Conservation (phyloP, 495 filamentous ascomycete genomes). For the Cladorrhinum samala region DNA sequence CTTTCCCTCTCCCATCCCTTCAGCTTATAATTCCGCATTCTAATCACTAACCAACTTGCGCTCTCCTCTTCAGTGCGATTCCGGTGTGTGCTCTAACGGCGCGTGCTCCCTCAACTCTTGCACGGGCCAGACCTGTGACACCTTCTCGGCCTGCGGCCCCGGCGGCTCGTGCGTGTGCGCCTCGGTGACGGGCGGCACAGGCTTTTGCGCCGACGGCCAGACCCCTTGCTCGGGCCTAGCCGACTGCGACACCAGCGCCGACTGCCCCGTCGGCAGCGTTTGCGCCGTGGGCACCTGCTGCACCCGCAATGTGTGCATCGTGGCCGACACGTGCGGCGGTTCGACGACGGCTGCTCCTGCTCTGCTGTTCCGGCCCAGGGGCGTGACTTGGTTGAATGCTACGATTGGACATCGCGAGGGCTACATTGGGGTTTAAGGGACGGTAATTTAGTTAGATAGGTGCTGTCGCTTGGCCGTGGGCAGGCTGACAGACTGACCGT, state of each 20-base stretch:
- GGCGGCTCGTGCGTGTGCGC: conserved; percentile 14
- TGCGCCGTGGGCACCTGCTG: conserved; percentile 22
- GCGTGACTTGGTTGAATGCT: not conserved
- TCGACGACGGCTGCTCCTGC: not conserved
- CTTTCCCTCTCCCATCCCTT: not conserved
- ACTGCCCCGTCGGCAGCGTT: conserved; percentile 18
- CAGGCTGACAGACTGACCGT: too few relatives aligned
- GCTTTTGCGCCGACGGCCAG: conserved; percentile 17
- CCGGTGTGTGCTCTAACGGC: conserved; percentile 18
- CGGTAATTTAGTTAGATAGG: too few relatives aligned
- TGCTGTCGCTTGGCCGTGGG: too few relatives aligned
- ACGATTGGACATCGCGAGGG: too few relatives aligned
- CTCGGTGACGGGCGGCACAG: conserved; percentile 7
- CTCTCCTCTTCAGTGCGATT: not conserved
- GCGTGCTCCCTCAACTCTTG: conserved; percentile 16
- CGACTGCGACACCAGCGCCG: conserved; percentile 14
- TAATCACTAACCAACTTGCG: too few relatives aligned
- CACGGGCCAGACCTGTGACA: conserved; percentile 19
- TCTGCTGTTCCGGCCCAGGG: not conserved
- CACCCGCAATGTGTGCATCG: conserved; percentile 18
- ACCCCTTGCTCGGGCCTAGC: conserved; percentile 16
- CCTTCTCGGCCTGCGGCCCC: conserved; percentile 25
- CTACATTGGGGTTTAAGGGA: too few relatives aligned
- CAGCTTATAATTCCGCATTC: too few relatives aligned
- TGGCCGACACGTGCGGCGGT: conserved; percentile 18